Percentiles rank a stretch among this genome's conserved stretches.
phyloP scores from a whole-genome alignment of 1,139 yeast species.

The Zygoascus sp. region DNA sequence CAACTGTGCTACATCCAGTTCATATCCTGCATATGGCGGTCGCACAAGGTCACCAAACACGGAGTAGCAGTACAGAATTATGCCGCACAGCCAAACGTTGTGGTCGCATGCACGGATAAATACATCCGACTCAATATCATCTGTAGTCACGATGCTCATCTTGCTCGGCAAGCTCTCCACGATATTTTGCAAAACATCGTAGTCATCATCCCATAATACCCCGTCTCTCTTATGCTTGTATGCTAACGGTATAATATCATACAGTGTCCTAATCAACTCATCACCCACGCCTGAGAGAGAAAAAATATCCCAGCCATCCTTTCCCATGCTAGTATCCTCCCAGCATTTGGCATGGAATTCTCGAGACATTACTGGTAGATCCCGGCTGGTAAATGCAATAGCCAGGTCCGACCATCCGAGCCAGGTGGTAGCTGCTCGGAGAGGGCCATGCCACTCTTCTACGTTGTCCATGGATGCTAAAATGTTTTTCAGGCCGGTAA shows the following conservation, averaged over 20 bases:
- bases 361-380: slow-evolving; percentile 4
- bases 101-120: slow-evolving; percentile 4
- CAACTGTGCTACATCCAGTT: neutral
- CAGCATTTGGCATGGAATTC: neutral
- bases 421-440: slow-evolving; percentile 8
- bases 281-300: slow-evolving; percentile 3
- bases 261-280: neutral
- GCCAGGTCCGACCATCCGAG: slow-evolving; percentile 13
- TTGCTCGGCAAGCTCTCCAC: neutral
- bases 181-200: neutral
- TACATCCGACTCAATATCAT: slow-evolving; percentile 1
- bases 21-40: slow-evolving; percentile 4
- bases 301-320: slow-evolving; percentile 10
- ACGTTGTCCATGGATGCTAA: slow-evolving; percentile 1
- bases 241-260: slow-evolving; percentile 2
- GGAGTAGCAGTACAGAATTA: slow-evolving; percentile 6
- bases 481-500: slow-evolving; percentile 5
- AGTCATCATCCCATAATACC: neutral
- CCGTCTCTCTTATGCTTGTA: neutral
- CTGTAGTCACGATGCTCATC: neutral
- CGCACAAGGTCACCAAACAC: neutral
- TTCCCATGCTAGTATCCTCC: neutral
- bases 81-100: slow-evolving; percentile 6
- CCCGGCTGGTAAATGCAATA: slow-evolving; percentile 12
- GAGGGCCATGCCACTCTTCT: neutral